Evolutionary conservation across 257 asterid genomes (phyloP).

Genomic region (Orobanche coerulescens): DNA sequence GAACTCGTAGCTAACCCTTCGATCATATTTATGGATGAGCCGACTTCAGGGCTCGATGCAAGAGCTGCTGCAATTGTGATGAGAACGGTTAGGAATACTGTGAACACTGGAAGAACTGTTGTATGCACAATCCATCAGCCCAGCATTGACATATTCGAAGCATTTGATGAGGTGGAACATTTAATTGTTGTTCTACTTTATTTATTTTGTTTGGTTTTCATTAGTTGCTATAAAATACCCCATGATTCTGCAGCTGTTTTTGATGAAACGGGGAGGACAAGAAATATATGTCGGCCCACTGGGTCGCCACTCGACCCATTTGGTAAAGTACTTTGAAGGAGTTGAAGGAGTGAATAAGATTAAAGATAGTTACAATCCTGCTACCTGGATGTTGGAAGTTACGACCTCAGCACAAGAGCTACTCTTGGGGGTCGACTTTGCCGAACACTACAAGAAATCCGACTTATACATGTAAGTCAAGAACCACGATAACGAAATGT

Average conservation of each 20-base stretch:
- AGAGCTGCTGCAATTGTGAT: constrained; percentile 60
- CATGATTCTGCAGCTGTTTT: constrained; percentile 36
- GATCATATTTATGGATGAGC: too few relatives aligned
- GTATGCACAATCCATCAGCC: too few relatives aligned
- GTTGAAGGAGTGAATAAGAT: constrained; percentile 35
- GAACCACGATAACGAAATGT: neutral
- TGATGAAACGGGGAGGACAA: constrained; percentile 53
- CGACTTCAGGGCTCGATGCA: constrained; percentile 55
- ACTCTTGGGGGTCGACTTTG: constrained; percentile 40
- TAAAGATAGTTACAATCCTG: constrained; percentile 54
- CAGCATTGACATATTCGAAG: constrained; percentile 61
- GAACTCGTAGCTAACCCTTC: too few relatives aligned
- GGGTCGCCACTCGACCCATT: constrained; percentile 39
- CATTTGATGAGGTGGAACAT: constrained; percentile 41
- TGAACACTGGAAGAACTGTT: constrained; percentile 48
- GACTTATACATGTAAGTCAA: constrained; percentile 35
- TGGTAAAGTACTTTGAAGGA: constrained; percentile 42
- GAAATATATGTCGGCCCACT: constrained; percentile 45
- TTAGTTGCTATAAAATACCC: neutral
- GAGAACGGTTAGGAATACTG: constrained; percentile 50
- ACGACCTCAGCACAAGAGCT: constrained; percentile 41
- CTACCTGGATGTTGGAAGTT: constrained; percentile 65
- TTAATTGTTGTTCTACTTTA: neutral
- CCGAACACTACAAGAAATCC: constrained; percentile 36
- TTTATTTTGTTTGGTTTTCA: neutral